Percentiles rank a stretch among this genome's conserved stretches.
phyloP scores from a whole-genome alignment of 768 basidiomycete species.

The Pleurotus djamor region DNA sequence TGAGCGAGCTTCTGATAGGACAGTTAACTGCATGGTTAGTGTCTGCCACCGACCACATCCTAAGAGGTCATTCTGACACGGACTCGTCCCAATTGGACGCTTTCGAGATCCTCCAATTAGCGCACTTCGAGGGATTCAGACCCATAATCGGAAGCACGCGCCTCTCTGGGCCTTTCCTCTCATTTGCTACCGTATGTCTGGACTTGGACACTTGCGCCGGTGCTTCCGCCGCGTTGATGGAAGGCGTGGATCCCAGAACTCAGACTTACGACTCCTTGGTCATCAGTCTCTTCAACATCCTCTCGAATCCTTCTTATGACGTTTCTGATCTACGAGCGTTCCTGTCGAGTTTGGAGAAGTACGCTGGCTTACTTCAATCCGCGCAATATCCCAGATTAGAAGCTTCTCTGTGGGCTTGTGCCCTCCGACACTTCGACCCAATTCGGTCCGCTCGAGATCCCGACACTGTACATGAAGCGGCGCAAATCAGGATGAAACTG shows the following conservation, averaged over 20 bases:
- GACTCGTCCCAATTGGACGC: neutral
- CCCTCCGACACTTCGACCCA: conserved; percentile 42
- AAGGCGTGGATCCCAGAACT: conserved; percentile 11
- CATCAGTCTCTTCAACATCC: conserved; percentile 13
- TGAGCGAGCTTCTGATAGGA: neutral
- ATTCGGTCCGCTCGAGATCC: conserved; percentile 11
- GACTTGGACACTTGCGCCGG: neutral
- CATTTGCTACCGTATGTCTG: neutral
- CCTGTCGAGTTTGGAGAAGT: conserved; percentile 16
- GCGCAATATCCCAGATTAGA: conserved; percentile 38
- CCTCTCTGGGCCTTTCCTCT: neutral
- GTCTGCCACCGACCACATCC: neutral
- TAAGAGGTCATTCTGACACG: neutral
- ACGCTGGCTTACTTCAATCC: conserved; percentile 25
- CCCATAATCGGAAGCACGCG: neutral
- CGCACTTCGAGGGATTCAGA: neutral
- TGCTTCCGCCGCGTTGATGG: neutral
- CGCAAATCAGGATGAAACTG: conserved; percentile 32
- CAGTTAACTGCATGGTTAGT: neutral
- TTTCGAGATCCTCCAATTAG: neutral
- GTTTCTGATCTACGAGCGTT: conserved; percentile 8
- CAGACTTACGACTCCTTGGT: conserved; percentile 26
- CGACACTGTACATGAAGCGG: conserved; percentile 20
- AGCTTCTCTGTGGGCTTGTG: conserved; percentile 51
- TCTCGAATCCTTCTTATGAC: conserved; percentile 7